Percentiles rank a stretch among this genome's conserved stretches.
These are phyloP conservation scores for Aspergillus versicolor DNA, from an alignment of 2,329 filamentous ascomycete genomes.

Conservation along the genomic window DNA sequence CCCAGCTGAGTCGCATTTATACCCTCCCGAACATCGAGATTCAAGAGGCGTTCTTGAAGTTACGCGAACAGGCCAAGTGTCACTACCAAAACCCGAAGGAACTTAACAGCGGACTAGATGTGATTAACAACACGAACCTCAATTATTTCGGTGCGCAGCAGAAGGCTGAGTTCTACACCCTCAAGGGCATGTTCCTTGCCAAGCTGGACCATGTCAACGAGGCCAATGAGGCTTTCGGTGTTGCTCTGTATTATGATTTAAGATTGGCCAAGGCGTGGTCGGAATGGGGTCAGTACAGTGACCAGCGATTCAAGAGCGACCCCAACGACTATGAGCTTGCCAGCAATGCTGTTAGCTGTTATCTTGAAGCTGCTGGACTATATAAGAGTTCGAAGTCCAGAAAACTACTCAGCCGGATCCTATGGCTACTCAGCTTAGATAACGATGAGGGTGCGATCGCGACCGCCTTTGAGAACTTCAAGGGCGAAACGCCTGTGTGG, in stretches of 20 bases:
- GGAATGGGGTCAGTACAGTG: slow-evolving; percentile 98
- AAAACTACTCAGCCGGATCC: slow-evolving; percentile 86
- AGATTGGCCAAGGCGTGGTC: slow-evolving; percentile 96
- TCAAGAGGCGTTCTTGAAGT: slow-evolving; percentile 95
- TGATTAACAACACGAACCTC: slow-evolving; percentile 99
- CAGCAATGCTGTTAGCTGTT: slow-evolving; percentile 90
- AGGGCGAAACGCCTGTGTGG: slow-evolving; percentile 96
- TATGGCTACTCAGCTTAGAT: slow-evolving; percentile 94
- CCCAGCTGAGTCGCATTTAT: slow-evolving; percentile 94
- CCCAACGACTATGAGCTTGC: slow-evolving; percentile 78
- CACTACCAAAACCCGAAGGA: slow-evolving; percentile 96
- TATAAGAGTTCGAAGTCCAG: slow-evolving; percentile 97
- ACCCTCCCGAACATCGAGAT: slow-evolving; percentile 99
- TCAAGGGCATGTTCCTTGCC: slow-evolving; percentile 99
- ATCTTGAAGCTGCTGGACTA: slow-evolving; percentile 89
- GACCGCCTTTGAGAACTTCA: slow-evolving; percentile 89
- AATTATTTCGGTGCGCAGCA: slow-evolving; percentile 96
- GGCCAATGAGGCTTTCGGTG: slow-evolving; percentile 90
- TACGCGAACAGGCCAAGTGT: slow-evolving; percentile 97
- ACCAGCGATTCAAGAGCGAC: slow-evolving; percentile 91
- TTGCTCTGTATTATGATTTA: slow-evolving; percentile 93
- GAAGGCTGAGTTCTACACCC: slow-evolving; percentile 97
- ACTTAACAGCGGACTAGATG: slow-evolving; percentile 87
- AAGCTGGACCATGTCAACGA: slow-evolving; percentile 89
- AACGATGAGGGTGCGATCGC: slow-evolving; percentile 81